Evolutionary conservation across 2,329 filamentous ascomycete genomes (phyloP).

Genomic region (Claviceps arundinis): DNA sequence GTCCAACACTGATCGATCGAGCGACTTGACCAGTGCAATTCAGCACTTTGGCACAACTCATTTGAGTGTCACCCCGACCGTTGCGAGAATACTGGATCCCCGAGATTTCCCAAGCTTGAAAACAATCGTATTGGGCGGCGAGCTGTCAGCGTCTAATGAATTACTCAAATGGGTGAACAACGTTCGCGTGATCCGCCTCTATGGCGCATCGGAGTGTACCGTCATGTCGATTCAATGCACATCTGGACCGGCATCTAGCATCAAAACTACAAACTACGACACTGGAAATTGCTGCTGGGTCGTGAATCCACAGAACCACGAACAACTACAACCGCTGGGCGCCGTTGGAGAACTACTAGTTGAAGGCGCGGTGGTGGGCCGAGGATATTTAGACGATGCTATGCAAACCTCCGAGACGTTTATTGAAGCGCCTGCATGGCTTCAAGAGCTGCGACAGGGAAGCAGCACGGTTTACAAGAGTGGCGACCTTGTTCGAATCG

Average conservation of each 20-base stretch:
- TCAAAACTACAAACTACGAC: not conserved
- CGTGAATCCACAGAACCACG: not conserved
- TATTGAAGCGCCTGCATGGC: not conserved
- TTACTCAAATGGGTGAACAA: not conserved
- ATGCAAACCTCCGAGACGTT: not conserved
- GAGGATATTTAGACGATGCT: not conserved
- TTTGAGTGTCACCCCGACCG: slow-evolving; percentile 7
- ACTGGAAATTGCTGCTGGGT: not conserved
- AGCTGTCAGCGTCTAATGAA: not conserved
- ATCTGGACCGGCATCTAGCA: not conserved
- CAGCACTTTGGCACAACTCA: slow-evolving; percentile 1
- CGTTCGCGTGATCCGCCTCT: not conserved
- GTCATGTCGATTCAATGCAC: not conserved
- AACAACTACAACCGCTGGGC: not conserved
- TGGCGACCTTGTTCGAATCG: not conserved
- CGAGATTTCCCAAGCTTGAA: slow-evolving; percentile 1
- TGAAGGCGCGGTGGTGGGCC: not conserved
- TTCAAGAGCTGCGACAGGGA: not conserved
- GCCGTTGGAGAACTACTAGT: slow-evolving; percentile 1
- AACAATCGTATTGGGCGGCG: slow-evolving; percentile 4
- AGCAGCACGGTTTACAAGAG: not conserved
- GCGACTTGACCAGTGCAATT: slow-evolving; percentile 8
- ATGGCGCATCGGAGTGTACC: slow-evolving; percentile 1
- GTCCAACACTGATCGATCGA: slow-evolving; percentile 7
- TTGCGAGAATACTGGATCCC: slow-evolving; percentile 4